Conservation (phyloP, 2,329 filamentous ascomycete genomes). For the Beauveria scarabaeidicola region DNA sequence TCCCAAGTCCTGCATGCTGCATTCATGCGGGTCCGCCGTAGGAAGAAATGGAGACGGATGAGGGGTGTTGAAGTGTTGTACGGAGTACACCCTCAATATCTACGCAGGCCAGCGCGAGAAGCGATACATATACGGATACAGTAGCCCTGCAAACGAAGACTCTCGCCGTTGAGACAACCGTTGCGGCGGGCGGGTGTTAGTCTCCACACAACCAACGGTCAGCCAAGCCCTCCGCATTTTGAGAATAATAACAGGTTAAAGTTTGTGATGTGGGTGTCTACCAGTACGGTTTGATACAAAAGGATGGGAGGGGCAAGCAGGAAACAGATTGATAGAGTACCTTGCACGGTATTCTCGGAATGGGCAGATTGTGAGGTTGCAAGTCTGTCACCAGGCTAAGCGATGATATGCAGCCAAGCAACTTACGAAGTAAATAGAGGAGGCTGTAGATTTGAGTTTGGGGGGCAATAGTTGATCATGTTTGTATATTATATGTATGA, state of each 20-base stretch:
- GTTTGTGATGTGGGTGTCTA: neutral
- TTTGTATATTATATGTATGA: constrained; percentile 4
- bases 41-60: neutral
- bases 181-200: neutral
- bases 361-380: neutral
- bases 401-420: neutral
- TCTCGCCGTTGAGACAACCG: neutral
- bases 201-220: neutral
- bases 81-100: neutral
- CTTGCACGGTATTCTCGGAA: neutral
- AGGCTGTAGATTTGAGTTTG: constrained; percentile 2
- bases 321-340: neutral
- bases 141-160: neutral
- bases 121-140: neutral
- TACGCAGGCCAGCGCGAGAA: neutral
- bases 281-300: neutral
- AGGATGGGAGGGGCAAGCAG: neutral
- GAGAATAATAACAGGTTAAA: neutral
- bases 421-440: neutral
- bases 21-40: neutral
- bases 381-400: neutral
- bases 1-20: neutral
- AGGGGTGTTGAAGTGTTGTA: neutral
- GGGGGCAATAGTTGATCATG: neutral
- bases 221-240: constrained; percentile 1